These are phyloP conservation scores for Lonicera japonica DNA, from an alignment of 129 eudicot species.

Conservation along the genomic window DNA sequence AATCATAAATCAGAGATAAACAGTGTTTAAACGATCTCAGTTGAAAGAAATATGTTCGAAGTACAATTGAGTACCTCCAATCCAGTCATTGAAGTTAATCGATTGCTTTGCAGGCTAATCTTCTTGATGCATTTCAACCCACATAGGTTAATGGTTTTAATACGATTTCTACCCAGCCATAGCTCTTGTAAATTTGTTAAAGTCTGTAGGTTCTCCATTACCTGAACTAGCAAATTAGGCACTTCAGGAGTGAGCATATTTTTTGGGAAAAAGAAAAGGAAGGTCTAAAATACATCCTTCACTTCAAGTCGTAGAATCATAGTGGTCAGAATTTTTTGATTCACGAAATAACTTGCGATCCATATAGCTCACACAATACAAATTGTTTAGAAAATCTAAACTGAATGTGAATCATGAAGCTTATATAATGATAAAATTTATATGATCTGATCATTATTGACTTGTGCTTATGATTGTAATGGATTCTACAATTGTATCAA, in stretches of 20 bases:
- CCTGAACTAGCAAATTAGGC: conserved; percentile 34
- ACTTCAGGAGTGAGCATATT: neutral
- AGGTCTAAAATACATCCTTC: neutral
- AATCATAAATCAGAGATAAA: neutral
- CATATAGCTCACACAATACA: no score
- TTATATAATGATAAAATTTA: no score
- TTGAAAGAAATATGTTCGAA: neutral
- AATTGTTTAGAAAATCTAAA: no score
- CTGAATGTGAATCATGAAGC: no score
- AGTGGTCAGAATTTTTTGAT: no score
- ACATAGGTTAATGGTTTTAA: conserved; percentile 65
- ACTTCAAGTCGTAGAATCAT: neutral
- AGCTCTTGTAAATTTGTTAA: conserved; percentile 72
- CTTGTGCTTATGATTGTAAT: no score
- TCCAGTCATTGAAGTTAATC: conserved; percentile 82
- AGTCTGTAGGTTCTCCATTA: conserved; percentile 78
- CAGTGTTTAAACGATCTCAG: neutral
- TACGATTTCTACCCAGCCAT: conserved; percentile 95
- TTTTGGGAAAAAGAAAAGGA: neutral
- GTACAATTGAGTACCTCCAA: conserved; percentile 51
- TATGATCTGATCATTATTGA: no score
- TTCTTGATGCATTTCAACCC: conserved; percentile 88
- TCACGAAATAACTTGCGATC: no score
- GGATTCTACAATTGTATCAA: no score
- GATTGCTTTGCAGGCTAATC: conserved; percentile 95